A percentile compares a stretch with the other conserved stretches of the same genome.
These are phyloP conservation scores for Yarrowia sp. DNA, from an alignment of 805 yeast species.

Conservation along the genomic window DNA sequence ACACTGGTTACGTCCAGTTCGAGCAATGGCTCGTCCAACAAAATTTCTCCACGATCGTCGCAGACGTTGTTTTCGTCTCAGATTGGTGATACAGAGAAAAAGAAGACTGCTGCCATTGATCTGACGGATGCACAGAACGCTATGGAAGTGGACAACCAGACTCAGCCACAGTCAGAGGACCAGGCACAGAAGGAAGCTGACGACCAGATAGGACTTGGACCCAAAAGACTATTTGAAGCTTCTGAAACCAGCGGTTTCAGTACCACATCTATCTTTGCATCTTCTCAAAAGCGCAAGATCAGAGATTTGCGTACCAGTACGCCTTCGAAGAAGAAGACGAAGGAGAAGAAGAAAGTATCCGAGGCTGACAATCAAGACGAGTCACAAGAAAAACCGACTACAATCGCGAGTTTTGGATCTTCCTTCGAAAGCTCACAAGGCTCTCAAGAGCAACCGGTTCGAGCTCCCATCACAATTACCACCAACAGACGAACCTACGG, in stretches of 20 bases:
- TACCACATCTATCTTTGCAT: not conserved
- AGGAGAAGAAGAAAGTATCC: not conserved
- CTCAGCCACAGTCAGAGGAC: not conserved
- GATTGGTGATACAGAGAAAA: not conserved
- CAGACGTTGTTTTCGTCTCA: not conserved
- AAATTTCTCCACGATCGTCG: not conserved
- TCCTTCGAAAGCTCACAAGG: not conserved
- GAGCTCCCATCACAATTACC: not conserved
- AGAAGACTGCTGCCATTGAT: not conserved
- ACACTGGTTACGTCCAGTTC: not conserved
- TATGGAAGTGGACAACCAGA: not conserved
- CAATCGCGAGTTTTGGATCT: not conserved
- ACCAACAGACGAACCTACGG: conserved; percentile 2
- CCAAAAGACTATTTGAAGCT: not conserved
- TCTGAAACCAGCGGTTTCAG: not conserved
- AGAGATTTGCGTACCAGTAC: conserved; percentile 1
- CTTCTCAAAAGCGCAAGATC: conserved; percentile 1
- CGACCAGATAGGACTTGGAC: not conserved
- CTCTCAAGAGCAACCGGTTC: not conserved
- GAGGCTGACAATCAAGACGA: not conserved
- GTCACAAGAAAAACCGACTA: not conserved
- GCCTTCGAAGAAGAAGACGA: not conserved
- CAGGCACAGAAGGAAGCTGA: not conserved
- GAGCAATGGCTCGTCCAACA: not conserved
- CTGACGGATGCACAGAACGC: not conserved